Conservation (phyloP, 139 green algal genomes). For the Coelastrella sp. region DNA sequence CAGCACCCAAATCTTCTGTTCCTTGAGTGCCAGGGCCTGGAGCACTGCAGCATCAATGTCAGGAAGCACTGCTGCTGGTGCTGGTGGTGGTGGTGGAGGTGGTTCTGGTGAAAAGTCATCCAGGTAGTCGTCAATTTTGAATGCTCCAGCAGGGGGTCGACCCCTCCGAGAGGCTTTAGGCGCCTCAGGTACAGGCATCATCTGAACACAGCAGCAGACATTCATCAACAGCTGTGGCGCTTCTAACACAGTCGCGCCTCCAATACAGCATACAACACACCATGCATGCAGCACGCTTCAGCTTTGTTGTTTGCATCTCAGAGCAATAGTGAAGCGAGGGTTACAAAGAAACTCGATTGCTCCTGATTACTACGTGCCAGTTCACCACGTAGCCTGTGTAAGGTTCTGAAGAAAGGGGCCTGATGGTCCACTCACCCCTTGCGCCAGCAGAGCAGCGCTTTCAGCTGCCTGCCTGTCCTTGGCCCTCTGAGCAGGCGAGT, state of each 20-base stretch:
- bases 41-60: conserved; percentile 26
- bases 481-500: conserved; percentile 58
- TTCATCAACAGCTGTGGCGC: not conserved
- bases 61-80: not conserved
- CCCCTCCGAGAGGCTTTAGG: not conserved
- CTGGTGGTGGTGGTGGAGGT: not conserved
- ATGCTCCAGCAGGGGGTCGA: not conserved
- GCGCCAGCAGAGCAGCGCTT: not conserved
- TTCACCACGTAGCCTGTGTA: not conserved
- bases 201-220: not conserved
- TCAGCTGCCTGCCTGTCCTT: conserved; percentile 50
- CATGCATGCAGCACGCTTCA: not conserved
- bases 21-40: conserved; percentile 49
- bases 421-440: conserved; percentile 9
- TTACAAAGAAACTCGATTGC: not conserved
- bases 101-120: not conserved
- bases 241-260: not conserved
- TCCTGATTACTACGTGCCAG: not conserved
- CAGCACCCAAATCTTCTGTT: conserved; percentile 47
- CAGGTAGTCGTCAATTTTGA: not conserved
- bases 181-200: not conserved
- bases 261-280: not conserved
- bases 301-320: not conserved
- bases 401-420: not conserved
- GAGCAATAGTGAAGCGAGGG: not conserved